Conservation (phyloP, 768 basidiomycete genomes). For the Lyophyllum semitale region DNA sequence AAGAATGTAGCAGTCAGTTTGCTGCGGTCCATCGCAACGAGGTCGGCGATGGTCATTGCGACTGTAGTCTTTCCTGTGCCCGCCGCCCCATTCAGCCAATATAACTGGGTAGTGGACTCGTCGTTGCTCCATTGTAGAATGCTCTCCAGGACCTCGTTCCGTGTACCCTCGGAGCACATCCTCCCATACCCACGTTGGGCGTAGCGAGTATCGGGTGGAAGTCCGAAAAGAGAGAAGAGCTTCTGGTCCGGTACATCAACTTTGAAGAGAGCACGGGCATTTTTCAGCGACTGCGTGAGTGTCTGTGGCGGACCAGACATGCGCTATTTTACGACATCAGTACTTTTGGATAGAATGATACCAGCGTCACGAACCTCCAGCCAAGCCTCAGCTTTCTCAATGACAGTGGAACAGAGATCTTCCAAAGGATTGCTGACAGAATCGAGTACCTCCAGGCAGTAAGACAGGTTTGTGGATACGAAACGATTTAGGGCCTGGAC, state of each 20-base stretch:
- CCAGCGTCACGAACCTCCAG: no score
- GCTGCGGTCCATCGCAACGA: conserved; percentile 15
- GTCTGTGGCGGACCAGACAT: not conserved
- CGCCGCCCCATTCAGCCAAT: conserved; percentile 23
- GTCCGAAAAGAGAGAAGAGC: conserved; percentile 12
- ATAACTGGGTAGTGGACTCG: conserved; percentile 9
- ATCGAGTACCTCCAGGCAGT: conserved; percentile 16
- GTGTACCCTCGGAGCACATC: conserved; percentile 14
- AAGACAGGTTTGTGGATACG: conserved; percentile 10
- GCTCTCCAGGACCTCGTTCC: conserved; percentile 15
- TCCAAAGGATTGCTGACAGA: conserved; percentile 11
- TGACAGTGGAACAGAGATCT: not conserved
- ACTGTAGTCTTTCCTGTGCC: conserved; percentile 24
- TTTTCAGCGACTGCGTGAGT: not conserved
- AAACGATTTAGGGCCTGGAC: conserved; percentile 3
- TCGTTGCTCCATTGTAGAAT: conserved; percentile 15
- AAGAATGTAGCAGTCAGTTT: conserved; percentile 22
- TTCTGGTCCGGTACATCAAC: conserved; percentile 3
- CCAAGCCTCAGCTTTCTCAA: conserved; percentile 12
- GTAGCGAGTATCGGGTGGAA: conserved; percentile 11
- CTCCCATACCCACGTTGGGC: conserved; percentile 13
- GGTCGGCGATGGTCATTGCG: conserved; percentile 15
- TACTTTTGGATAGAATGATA: no score
- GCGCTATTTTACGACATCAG: no score
- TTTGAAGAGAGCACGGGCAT: not conserved